Percentiles rank a stretch among this genome's conserved stretches.
These are phyloP conservation scores for Puccinia horiana DNA, from an alignment of 1,284 basidiomycete genomes.

Conservation along the genomic window DNA sequence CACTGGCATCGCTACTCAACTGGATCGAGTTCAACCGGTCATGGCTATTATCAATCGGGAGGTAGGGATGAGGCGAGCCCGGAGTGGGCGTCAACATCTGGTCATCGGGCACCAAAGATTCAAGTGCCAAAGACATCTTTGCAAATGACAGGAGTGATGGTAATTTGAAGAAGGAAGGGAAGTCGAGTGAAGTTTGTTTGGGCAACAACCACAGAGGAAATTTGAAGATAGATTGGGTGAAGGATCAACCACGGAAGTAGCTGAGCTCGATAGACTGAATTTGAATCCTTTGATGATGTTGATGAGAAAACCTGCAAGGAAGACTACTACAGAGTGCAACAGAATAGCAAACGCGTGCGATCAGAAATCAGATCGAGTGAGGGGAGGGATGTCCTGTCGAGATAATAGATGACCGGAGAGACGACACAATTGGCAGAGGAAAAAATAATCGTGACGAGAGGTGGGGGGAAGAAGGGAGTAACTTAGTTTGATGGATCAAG, in stretches of 20 bases:
- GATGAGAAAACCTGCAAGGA: constrained; percentile 1
- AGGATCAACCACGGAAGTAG: constrained; percentile 19
- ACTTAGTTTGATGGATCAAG: not conserved
- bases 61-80: constrained; percentile 24
- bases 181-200: not conserved
- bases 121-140: constrained; percentile 30
- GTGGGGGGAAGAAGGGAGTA: not conserved
- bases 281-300: constrained; percentile 20
- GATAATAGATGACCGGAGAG: not conserved
- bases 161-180: not conserved
- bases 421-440: not conserved
- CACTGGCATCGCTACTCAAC: constrained; percentile 46
- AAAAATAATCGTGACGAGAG: not conserved
- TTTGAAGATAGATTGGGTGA: constrained; percentile 3
- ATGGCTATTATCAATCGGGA: constrained; percentile 35
- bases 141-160: not conserved
- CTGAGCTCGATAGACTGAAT: constrained; percentile 21
- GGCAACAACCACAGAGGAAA: not conserved
- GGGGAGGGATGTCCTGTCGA: not conserved
- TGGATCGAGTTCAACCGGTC: constrained; percentile 47
- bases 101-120: constrained; percentile 13
- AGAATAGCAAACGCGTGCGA: constrained; percentile 32
- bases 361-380: constrained; percentile 15
- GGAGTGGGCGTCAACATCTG: constrained; percentile 32
- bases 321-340: constrained; percentile 38